These are phyloP conservation scores for Corymbia citriodora DNA, from an alignment of 441 rosid genomes.

Conservation along the genomic window DNA sequence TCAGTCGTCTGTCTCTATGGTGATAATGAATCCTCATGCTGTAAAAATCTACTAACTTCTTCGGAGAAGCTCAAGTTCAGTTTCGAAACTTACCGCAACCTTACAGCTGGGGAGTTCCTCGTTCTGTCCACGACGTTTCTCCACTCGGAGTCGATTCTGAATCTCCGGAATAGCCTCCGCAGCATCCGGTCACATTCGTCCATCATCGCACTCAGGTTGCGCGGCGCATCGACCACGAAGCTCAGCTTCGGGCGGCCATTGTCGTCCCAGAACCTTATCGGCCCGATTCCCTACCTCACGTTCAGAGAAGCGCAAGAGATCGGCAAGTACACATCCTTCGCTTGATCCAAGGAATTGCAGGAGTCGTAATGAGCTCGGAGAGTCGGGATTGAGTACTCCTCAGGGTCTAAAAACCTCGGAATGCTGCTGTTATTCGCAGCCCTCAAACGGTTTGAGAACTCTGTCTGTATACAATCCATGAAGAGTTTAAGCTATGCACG, in stretches of 20 bases:
- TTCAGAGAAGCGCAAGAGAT: neutral
- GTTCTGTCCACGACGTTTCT: neutral
- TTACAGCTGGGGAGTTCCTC: neutral
- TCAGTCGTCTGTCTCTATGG: neutral
- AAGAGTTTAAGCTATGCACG: neutral
- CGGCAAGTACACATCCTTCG: neutral
- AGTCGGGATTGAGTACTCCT: neutral
- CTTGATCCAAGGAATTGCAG: neutral
- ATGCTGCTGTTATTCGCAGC: neutral
- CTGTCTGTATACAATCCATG: neutral
- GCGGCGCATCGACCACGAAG: neutral
- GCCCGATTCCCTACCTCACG: neutral
- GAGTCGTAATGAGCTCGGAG: neutral
- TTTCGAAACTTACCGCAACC: neutral
- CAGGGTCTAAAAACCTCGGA: neutral
- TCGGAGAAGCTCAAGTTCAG: neutral
- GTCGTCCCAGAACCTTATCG: neutral
- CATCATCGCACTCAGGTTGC: neutral
- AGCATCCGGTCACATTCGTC: neutral
- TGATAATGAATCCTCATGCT: neutral
- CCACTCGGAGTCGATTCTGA: neutral
- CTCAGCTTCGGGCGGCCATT: neutral
- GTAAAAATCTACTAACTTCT: neutral
- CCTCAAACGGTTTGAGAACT: neutral
- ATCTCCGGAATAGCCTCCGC: neutral